Evolutionary conservation across 192 early-diverging fungal species (phyloP).

Genomic region (Coemansia asiatica): DNA sequence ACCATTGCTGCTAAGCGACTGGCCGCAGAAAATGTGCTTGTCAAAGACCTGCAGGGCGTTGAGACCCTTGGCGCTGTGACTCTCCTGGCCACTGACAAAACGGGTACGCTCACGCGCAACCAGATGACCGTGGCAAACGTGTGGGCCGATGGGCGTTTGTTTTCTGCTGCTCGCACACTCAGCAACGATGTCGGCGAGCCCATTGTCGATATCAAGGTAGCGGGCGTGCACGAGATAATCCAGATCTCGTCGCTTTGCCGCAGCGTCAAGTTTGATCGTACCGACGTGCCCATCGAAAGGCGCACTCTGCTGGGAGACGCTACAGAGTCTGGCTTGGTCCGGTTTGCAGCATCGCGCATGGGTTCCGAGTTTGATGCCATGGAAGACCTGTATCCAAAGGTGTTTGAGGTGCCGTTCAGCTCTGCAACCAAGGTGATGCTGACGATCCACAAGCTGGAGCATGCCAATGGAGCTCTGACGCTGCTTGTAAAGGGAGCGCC

Average conservation of each 20-base stretch:
- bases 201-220: conserved; percentile 55
- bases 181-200: conserved; percentile 46
- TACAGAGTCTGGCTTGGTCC: conserved; percentile 87
- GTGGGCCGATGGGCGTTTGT: conserved; percentile 77
- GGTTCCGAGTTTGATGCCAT: conserved; percentile 70
- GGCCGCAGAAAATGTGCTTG: conserved; percentile 84
- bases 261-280: conserved; percentile 87
- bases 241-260: conserved; percentile 81
- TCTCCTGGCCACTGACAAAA: conserved; percentile 95
- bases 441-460: conserved; percentile 78
- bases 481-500: conserved; percentile 95
- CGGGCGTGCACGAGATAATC: conserved; percentile 76
- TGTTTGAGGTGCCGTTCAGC: conserved; percentile 96
- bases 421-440: conserved; percentile 94
- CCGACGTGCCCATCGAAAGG: conserved; percentile 79
- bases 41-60: conserved; percentile 95
- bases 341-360: conserved; percentile 75
- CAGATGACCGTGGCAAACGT: conserved; percentile 95
- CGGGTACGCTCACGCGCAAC: conserved; percentile 94
- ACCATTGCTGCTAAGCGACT: conserved; percentile 96
- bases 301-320: conserved; percentile 89
- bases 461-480: conserved; percentile 54
- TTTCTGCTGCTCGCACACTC: conserved; percentile 56
- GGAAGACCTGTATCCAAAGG: conserved; percentile 71
- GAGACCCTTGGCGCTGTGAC: conserved; percentile 98